phyloP scores from a whole-genome alignment of 345 rosid genomes.

The Sisymbrium irio region DNA sequence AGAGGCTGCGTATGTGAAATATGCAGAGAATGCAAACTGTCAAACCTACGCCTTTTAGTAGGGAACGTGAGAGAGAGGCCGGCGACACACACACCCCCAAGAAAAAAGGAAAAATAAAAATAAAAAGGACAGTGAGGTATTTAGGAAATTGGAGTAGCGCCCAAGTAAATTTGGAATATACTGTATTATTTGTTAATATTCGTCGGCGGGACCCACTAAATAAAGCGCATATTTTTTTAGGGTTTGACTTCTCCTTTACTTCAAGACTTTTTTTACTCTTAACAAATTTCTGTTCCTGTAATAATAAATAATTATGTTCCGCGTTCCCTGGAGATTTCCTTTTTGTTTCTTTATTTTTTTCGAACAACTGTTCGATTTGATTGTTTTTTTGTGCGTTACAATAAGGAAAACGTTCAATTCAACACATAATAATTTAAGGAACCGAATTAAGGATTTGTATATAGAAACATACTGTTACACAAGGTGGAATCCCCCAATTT shows the following conservation, averaged over 20 bases:
- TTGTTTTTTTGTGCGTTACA: too few species aligned
- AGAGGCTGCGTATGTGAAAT: constrained; percentile 24
- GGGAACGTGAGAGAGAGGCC: constrained; percentile 9
- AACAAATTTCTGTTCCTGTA: too few species aligned
- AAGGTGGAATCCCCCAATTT: too few species aligned
- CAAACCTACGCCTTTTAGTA: constrained; percentile 3
- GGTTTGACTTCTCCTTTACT: background rate
- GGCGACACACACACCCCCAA: background rate
- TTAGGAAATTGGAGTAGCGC: constrained; percentile 32
- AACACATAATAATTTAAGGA: too few species aligned
- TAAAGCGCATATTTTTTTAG: background rate
- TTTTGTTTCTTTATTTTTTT: too few species aligned
- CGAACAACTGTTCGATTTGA: too few species aligned
- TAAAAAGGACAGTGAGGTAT: constrained; percentile 12
- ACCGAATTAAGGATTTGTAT: too few species aligned
- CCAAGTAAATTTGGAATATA: constrained; percentile 29
- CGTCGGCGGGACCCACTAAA: background rate
- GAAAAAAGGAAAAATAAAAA: background rate
- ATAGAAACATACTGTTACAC: too few species aligned
- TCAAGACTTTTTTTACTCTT: background rate
- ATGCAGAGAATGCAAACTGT: constrained; percentile 14
- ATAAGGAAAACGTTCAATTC: too few species aligned
- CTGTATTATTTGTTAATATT: background rate
- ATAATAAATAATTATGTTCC: too few species aligned
- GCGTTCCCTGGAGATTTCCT: too few species aligned